phyloP scores from a whole-genome alignment of 768 basidiomycete genomes.

The Macrolepiota fuliginosa region DNA sequence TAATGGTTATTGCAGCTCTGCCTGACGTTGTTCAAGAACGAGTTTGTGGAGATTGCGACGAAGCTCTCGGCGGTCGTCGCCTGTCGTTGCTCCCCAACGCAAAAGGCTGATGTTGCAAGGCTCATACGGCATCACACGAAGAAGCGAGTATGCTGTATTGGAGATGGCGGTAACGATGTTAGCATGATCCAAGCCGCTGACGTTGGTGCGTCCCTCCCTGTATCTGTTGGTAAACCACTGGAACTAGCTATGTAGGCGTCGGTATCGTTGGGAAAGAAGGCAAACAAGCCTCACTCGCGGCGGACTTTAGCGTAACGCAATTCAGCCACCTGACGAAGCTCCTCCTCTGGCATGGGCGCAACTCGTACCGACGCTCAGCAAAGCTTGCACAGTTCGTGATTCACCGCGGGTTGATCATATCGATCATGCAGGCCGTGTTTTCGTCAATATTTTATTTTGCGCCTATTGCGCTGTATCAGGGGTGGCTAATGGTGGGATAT shows the following conservation, averaged over 20 bases:
- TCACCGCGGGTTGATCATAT: slow-evolving; percentile 94
- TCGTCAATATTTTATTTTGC: slow-evolving; percentile 92
- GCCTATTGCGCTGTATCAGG: slow-evolving; percentile 96
- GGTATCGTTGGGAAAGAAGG: slow-evolving; percentile 99
- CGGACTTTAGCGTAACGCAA: slow-evolving; percentile 97
- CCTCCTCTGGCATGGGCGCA: slow-evolving; percentile 97
- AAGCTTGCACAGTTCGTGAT: slow-evolving; percentile 99
- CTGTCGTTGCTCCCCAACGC: slow-evolving; percentile 97
- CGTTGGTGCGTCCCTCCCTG: slow-evolving; percentile 65
- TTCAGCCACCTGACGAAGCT: slow-evolving; percentile 96
- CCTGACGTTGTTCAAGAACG: slow-evolving; percentile 83
- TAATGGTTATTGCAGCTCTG: slow-evolving; percentile 60
- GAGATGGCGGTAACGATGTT: slow-evolving; percentile 98
- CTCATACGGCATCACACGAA: slow-evolving; percentile 87
- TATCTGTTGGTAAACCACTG: not conserved
- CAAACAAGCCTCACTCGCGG: slow-evolving; percentile 97
- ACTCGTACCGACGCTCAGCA: slow-evolving; percentile 96
- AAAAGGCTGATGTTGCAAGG: slow-evolving; percentile 96
- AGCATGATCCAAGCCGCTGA: slow-evolving; percentile 99
- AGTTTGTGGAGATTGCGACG: slow-evolving; percentile 95
- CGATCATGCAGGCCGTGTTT: slow-evolving; percentile 97
- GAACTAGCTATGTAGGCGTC: slow-evolving; percentile 54
- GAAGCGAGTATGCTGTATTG: slow-evolving; percentile 98
- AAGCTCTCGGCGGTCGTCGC: slow-evolving; percentile 96
- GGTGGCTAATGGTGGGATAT: slow-evolving; percentile 97